phyloP scores from a whole-genome alignment of 257 asterid species.

The Solanum infundibuliforme region DNA sequence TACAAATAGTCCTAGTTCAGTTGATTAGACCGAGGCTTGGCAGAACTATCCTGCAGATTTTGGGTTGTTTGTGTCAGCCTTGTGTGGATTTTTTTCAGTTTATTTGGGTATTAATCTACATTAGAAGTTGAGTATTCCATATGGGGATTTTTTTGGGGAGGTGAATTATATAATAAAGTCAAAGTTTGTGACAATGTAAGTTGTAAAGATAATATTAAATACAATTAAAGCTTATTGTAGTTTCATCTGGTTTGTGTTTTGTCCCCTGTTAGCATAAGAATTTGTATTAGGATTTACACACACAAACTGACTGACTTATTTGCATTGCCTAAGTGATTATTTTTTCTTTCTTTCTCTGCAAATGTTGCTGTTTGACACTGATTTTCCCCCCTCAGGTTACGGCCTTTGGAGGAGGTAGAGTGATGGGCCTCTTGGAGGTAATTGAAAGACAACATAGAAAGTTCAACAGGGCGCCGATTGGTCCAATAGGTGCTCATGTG shows the following conservation, averaged over 20 bases:
- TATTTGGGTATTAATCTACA: neutral
- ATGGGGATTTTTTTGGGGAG: neutral
- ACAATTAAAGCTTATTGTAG: neutral
- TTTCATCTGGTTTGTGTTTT: neutral
- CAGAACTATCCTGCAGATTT: neutral
- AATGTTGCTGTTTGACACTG: neutral
- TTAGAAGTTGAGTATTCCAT: neutral
- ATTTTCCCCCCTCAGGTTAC: slow-evolving; percentile 45
- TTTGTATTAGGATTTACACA: neutral
- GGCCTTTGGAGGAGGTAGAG: slow-evolving; percentile 83
- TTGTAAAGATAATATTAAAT: neutral
- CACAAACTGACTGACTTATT: neutral
- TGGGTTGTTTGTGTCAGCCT: neutral
- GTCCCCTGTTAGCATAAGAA: neutral
- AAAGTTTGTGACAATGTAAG: neutral
- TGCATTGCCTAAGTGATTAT: neutral
- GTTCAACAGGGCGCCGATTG: slow-evolving; percentile 78
- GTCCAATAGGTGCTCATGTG: slow-evolving; percentile 95
- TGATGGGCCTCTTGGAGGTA: slow-evolving; percentile 51
- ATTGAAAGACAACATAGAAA: slow-evolving; percentile 61
- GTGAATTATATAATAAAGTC: neutral
- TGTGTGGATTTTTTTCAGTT: neutral
- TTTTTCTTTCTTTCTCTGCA: neutral
- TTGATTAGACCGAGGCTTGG: neutral
- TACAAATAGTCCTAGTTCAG: neutral